phyloP scores from a whole-genome alignment of 441 rosid species.

The Syzygium syzygioides region DNA sequence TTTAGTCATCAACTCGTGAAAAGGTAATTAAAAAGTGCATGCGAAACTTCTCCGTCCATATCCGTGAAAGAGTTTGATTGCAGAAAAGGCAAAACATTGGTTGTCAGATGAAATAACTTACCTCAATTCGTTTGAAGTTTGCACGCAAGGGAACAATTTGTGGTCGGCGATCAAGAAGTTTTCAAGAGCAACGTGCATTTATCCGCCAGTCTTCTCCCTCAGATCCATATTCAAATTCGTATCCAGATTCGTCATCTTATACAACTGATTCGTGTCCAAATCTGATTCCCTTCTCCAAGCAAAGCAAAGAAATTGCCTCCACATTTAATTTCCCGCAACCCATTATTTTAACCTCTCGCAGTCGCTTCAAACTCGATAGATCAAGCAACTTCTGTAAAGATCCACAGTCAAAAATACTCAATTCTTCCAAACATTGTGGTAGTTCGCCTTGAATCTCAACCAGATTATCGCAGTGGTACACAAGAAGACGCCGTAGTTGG shows the following conservation, averaged over 20 bases:
- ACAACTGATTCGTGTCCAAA: accelerated
- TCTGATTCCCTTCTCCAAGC: neutral
- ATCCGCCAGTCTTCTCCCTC: neutral
- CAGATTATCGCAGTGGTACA: accelerated
- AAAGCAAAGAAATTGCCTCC: neutral
- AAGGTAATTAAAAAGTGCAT: neutral
- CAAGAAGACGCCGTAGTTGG: accelerated
- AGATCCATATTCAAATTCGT: accelerated
- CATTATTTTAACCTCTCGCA: accelerated
- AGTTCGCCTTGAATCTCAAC: neutral
- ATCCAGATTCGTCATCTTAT: neutral
- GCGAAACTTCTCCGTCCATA: neutral
- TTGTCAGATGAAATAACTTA: neutral
- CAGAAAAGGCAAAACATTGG: neutral
- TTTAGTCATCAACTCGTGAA: neutral
- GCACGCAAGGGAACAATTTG: neutral
- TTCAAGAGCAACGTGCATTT: neutral
- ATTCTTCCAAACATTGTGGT: neutral
- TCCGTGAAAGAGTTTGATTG: accelerated
- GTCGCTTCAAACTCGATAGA: neutral
- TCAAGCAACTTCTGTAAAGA: neutral
- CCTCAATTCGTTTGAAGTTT: neutral
- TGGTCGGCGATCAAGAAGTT: neutral
- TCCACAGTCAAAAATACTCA: accelerated
- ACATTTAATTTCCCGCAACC: accelerated